Evolutionary conservation across 108 stramenopile species (phyloP).

Genomic region (Asterionellopsis glacialis): DNA sequence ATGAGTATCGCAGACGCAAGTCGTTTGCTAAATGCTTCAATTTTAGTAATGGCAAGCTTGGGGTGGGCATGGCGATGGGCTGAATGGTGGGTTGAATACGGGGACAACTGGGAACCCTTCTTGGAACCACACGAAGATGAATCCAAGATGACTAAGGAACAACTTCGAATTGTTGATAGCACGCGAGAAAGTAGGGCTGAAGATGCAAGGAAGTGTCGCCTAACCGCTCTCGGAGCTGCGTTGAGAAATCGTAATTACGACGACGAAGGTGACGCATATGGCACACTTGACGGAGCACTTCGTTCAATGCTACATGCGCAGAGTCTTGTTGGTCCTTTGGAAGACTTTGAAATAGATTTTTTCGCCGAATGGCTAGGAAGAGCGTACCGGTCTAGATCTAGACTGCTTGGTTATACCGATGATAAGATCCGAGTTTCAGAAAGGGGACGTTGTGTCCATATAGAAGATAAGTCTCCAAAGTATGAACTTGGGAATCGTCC

Average conservation of each 20-base stretch:
- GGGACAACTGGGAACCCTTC: conserved; percentile 77
- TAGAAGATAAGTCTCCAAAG: conserved; percentile 62
- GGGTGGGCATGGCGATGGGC: conserved; percentile 93
- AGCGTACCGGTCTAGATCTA: conserved; percentile 75
- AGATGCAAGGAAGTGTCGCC: conserved; percentile 73
- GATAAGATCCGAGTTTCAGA: conserved; percentile 64
- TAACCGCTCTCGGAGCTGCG: conserved; percentile 83
- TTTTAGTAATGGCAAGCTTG: conserved; percentile 51
- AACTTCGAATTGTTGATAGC: conserved; percentile 69
- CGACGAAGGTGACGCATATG: conserved; percentile 19
- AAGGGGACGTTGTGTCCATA: conserved; percentile 37
- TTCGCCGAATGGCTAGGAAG: conserved; percentile 65
- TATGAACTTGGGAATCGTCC: conserved; percentile 56
- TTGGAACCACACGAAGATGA: conserved; percentile 64
- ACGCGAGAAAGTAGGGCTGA: conserved; percentile 53
- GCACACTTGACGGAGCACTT: conserved; percentile 52
- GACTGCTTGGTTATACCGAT: conserved; percentile 64
- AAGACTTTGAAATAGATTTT: conserved; percentile 68
- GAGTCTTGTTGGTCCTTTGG: conserved; percentile 79
- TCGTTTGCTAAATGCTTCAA: conserved; percentile 52
- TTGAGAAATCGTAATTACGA: conserved; percentile 81
- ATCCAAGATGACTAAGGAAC: conserved; percentile 67
- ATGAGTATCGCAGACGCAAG: conserved; percentile 66
- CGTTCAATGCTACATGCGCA: conserved; percentile 57
- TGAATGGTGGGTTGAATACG: conserved; percentile 81